These are phyloP conservation scores for Lachancea kluyveri DNA, from an alignment of 805 yeast genomes.

Conservation along the genomic window DNA sequence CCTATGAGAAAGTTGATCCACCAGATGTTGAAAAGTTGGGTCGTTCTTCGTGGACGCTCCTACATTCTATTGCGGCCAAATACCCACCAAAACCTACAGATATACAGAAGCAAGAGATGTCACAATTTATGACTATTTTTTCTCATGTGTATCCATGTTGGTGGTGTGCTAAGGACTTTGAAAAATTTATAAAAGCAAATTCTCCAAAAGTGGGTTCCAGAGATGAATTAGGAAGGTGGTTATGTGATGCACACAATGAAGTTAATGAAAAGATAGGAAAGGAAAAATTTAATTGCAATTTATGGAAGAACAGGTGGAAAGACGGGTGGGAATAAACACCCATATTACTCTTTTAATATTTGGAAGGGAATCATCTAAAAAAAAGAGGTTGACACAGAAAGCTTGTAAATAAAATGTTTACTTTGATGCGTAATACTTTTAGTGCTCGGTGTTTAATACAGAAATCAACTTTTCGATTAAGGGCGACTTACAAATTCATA, in stretches of 20 bases:
- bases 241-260: conserved; percentile 91
- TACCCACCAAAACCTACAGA: conserved; percentile 68
- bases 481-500: too few species aligned
- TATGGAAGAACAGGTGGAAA: conserved; percentile 93
- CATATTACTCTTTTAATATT: neutral
- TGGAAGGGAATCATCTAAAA: neutral
- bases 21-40: conserved; percentile 84
- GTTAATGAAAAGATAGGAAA: conserved; percentile 88
- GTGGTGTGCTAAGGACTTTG: conserved; percentile 86
- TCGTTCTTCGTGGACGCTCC: conserved; percentile 82
- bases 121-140: conserved; percentile 60
- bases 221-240: conserved; percentile 82
- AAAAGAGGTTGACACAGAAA: neutral
- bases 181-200: conserved; percentile 47
- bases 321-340: conserved; percentile 70
- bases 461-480: too few species aligned
- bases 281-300: conserved; percentile 74
- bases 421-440: too few species aligned
- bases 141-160: conserved; percentile 87
- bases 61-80: conserved; percentile 85
- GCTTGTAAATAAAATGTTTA: neutral
- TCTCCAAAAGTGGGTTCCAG: conserved; percentile 55
- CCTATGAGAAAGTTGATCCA: conserved; percentile 55
- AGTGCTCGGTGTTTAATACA: too few species aligned
- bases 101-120: conserved; percentile 65